Evolutionary conservation across 495 filamentous ascomycete genomes (phyloP), one percentile per base, ranked within the genome.

Genomic region (Penicillium simplicissimum): DNA sequence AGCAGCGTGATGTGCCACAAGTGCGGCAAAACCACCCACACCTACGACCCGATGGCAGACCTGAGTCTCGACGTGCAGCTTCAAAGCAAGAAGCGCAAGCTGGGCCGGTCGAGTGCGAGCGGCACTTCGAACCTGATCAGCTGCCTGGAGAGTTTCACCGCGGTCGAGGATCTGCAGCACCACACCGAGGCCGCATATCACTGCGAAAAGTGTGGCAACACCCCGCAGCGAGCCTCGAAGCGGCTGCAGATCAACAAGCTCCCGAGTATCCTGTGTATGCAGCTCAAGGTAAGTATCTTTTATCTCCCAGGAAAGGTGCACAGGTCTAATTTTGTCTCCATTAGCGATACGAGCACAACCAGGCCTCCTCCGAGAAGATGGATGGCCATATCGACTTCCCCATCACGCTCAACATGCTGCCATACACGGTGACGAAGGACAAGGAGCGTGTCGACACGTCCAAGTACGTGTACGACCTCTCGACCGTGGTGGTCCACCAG

Each of bases 241-340:
- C 89, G 92, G 63, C 81, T 95, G 33, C 87, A 84, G 51, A 89
- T 97, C 56, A 88, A 88, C 69, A 84, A 85, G 60, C 78, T 96
- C 37, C 92, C 93, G 0, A 90, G 91, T 25, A 91, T 96, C 23
- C 76, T 96, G n/a, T 89, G 90, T 57, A 92, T 97, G 71, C 93
- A 96, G 66, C 79, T 97, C 33, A 96, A 97, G 85, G 91, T 92
- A 74, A 42, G 76, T 58, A 5, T 34, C 28, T 47, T 1, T 19
- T 9, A 45, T 21, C 23, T 11, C 9, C 4, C 19, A 14, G 34
- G 48, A 28, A n/a, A 15, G 4, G 0, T 14, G 19, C 17, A 13
- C 9, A 14, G 19, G 3, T 59, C 8, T 34, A 13, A 35, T 17
- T 5, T 5, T 15, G 3, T 21, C 28, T 42, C 23, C 0, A 13